phyloP scores from a whole-genome alignment of 2,329 filamentous ascomycete genomes.

The Penicillium sp. region DNA sequence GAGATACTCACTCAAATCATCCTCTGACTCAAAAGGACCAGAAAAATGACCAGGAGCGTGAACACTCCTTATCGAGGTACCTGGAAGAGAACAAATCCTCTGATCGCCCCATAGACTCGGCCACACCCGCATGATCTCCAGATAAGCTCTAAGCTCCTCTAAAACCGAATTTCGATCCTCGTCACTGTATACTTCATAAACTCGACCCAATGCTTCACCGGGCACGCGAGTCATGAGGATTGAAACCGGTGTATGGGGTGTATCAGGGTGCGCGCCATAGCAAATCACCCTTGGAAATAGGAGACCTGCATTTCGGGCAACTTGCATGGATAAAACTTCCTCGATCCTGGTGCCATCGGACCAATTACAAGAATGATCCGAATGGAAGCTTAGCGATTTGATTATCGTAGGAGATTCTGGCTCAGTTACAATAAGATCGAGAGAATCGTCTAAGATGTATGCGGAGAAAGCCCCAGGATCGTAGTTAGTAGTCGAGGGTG shows the following conservation, averaged over 20 bases:
- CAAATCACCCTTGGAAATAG: constrained; percentile 35
- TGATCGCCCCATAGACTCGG: constrained; percentile 24
- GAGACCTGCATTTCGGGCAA: constrained; percentile 31
- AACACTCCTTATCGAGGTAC: constrained; percentile 30
- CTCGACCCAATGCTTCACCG: constrained; percentile 34
- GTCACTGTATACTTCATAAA: constrained; percentile 30
- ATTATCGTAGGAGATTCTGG: constrained; percentile 30
- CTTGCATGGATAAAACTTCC: constrained; percentile 36
- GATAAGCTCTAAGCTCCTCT: constrained; percentile 32
- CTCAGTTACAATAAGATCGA: constrained; percentile 31
- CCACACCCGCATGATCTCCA: constrained; percentile 36
- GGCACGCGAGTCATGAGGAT: constrained; percentile 43
- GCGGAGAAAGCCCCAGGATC: constrained; percentile 34
- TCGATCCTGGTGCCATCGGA: constrained; percentile 38
- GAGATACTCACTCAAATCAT: constrained; percentile 32
- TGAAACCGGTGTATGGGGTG: constrained; percentile 33
- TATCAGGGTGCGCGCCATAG: constrained; percentile 36
- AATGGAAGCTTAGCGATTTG: constrained; percentile 40
- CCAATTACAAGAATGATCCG: constrained; percentile 40
- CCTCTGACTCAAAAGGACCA: constrained; percentile 30
- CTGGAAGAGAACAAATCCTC: constrained; percentile 31
- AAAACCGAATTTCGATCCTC: constrained; percentile 29
- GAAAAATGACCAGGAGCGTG: constrained; percentile 27
- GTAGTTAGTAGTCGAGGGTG: constrained; percentile 11
- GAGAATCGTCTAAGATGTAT: constrained; percentile 30